Evolutionary conservation across 2,329 filamentous ascomycete species (phyloP), one percentile per base, ranked within the genome.

Genomic region (Dactylellina parvicollis): DNA sequence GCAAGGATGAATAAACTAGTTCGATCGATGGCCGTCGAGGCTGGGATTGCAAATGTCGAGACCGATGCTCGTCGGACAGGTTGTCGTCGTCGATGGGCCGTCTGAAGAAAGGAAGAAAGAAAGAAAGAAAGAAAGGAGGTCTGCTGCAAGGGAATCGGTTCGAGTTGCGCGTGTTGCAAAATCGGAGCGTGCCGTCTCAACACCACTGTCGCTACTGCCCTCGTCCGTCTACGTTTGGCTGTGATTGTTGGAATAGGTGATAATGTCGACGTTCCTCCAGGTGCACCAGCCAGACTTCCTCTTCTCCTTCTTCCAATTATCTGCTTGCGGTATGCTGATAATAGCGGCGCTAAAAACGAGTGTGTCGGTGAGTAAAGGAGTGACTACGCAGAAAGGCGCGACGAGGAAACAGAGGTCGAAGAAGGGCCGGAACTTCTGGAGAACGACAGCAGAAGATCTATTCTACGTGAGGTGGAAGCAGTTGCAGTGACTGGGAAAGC

Each of bases 331-430:
- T 9, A 4, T 40, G 36, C 36, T 40, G 36, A 32, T 32, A 32
- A 5, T 5, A n/a, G 34, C 34, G 16, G 16, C 34, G 34, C 34
- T 38, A 22, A 32, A 72, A 72, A 72, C 40, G 67, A 72, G 55
- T 65, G n/a, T n/a, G 67, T 72, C 54, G 67, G 67, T 72, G 50
- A 52, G 32, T 50, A 54, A 72, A 72, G 44, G 67, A 72, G 67
- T 47, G 67, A 64, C 67, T 71, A 56, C 56, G 57, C 66, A 57
- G 59, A 71, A 40, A 49, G n/a, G 50, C 66, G 66, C 49, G 46
- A 42, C 44, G 28, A 62, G 50, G 38, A 30, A 55, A 50, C 8
- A 56, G 26, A 64, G 20, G 54, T 65, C 52, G 67, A 64, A 59
- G 46, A 69, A 56, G 47, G 49, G 36, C 50, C 46, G 55, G 22